phyloP scores from a whole-genome alignment of 2,329 filamentous ascomycete genomes.

The Dothistroma pini region DNA sequence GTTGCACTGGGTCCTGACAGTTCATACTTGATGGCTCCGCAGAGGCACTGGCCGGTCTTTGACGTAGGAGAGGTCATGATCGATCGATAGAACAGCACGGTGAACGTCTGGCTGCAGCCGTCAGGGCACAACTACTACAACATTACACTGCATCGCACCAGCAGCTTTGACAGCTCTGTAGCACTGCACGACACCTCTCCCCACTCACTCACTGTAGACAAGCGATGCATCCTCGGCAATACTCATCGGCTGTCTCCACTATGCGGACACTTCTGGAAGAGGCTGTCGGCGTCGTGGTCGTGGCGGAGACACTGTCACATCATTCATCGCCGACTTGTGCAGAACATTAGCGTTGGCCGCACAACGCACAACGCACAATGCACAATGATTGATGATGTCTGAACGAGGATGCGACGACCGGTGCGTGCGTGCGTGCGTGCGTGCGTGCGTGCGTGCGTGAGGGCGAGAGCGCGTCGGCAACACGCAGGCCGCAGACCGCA shows the following conservation, averaged over 20 bases:
- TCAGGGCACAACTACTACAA: neutral
- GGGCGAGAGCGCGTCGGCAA: neutral
- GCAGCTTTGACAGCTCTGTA: neutral
- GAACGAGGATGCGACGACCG: neutral
- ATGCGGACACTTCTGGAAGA: neutral
- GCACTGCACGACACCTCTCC: neutral
- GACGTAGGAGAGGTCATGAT: neutral
- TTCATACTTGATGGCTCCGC: slow-evolving; percentile 43
- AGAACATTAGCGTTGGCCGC: neutral
- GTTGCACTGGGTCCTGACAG: slow-evolving; percentile 40
- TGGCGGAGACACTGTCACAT: neutral
- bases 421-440: too few species aligned
- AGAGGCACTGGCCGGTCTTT: slow-evolving; percentile 40
- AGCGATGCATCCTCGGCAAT: neutral
- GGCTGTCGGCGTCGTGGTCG: neutral
- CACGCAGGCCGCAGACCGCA: too few species aligned
- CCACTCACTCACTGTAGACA: neutral
- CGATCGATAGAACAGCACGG: neutral
- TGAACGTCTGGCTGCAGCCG: neutral
- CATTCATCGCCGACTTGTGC: neutral
- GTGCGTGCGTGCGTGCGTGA: too few species aligned
- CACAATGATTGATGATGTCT: too few species aligned
- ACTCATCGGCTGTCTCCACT: neutral
- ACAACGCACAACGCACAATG: neutral
- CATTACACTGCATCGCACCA: neutral